A percentile compares a stretch with the other conserved stretches of the same genome.
Conservation (phyloP, 208 protist genomes). For the Vickermania ingenoplastis region DNA sequence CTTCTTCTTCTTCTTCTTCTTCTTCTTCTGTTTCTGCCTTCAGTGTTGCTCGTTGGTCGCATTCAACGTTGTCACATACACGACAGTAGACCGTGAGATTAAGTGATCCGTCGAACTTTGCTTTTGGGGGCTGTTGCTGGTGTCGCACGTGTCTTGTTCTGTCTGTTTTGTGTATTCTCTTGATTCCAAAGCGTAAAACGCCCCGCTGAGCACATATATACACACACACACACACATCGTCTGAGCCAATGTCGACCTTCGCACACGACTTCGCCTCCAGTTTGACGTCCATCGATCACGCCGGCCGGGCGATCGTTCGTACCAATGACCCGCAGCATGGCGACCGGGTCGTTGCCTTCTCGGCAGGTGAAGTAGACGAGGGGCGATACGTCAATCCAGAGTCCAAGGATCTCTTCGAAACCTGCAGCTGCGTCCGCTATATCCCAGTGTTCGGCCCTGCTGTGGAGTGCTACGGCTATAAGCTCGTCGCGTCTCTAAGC, state of each 20-base stretch:
- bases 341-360: background rate
- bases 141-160: background rate
- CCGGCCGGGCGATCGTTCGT: background rate
- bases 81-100: too few relatives aligned
- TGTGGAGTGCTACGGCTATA: conserved; percentile 19
- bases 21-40: too few relatives aligned
- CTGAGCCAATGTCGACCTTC: background rate
- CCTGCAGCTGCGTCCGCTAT: conserved; percentile 7
- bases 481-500: conserved; percentile 12
- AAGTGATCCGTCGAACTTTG: too few relatives aligned
- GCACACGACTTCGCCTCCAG: background rate
- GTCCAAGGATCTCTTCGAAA: conserved; percentile 1
- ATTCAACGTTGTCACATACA: too few relatives aligned
- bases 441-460: conserved; percentile 16
- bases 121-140: background rate
- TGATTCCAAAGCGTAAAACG: too few relatives aligned
- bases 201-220: too few relatives aligned
- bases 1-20: too few relatives aligned
- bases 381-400: conserved; percentile 1
- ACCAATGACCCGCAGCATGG: background rate
- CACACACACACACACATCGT: too few relatives aligned
- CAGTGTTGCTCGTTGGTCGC: too few relatives aligned
- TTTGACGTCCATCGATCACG: background rate
- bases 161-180: background rate
- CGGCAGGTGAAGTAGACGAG: background rate